Conservation (phyloP, 495 filamentous ascomycete genomes). For the Daldinia caldariorum region DNA sequence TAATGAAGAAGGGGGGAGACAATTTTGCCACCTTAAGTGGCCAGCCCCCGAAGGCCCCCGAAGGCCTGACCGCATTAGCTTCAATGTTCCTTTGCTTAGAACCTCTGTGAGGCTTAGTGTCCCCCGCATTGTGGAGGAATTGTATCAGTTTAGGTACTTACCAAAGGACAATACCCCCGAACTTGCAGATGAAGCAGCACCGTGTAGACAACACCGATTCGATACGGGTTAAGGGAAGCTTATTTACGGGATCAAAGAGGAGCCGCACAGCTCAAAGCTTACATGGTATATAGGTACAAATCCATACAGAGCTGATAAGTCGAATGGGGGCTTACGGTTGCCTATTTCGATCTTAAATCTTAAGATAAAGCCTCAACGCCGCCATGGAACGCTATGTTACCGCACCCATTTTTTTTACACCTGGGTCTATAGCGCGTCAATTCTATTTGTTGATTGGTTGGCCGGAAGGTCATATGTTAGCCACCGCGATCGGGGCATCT, state of each 20-base stretch:
- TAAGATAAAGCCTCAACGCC: constrained; percentile 12
- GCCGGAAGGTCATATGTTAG: not conserved
- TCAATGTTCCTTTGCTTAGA: not conserved
- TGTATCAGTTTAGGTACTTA: constrained; percentile 17
- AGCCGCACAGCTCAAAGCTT: constrained; percentile 11
- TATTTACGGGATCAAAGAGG: constrained; percentile 2
- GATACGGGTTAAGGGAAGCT: constrained; percentile 35
- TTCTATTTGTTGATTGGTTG: constrained; percentile 12
- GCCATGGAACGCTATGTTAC: not conserved
- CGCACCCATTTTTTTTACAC: constrained; percentile 19
- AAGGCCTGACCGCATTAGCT: constrained; percentile 28
- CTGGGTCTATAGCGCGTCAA: constrained; percentile 11
- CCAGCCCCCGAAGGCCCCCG: not conserved
- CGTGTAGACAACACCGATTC: constrained; percentile 2
- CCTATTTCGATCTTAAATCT: constrained; percentile 32
- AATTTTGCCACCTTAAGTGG: constrained; percentile 11
- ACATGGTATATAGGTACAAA: not conserved
- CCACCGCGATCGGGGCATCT: constrained; percentile 8
- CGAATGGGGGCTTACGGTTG: constrained; percentile 11
- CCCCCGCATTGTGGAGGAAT: constrained; percentile 41
- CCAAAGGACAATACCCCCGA: constrained; percentile 9
- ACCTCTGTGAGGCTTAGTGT: not conserved
- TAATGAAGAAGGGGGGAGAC: not conserved
- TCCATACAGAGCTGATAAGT: not conserved
- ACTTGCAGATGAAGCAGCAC: constrained; percentile 16